A percentile compares a stretch with the other conserved stretches of the same genome.
These are phyloP conservation scores for Podospora bellae-mahoneyi DNA, from an alignment of 495 filamentous ascomycete species.

Conservation along the genomic window DNA sequence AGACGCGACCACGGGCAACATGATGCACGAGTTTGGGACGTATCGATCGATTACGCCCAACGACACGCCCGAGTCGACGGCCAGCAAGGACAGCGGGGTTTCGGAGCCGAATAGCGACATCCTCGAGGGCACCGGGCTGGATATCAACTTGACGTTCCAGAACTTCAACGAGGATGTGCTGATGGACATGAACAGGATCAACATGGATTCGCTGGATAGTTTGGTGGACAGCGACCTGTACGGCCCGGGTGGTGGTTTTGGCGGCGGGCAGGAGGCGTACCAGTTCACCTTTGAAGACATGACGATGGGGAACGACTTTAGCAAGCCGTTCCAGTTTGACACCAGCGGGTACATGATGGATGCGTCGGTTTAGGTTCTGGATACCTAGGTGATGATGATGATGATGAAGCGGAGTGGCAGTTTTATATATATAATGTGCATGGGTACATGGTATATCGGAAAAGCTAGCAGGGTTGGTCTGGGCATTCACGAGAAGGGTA, in stretches of 20 bases:
- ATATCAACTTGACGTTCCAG: slow-evolving; percentile 43
- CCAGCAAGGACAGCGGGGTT: slow-evolving; percentile 47
- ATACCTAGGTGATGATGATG: not conserved
- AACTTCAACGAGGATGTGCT: slow-evolving; percentile 38
- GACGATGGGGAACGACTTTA: slow-evolving; percentile 29
- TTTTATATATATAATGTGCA: not conserved
- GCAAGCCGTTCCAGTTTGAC: slow-evolving; percentile 44
- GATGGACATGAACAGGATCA: slow-evolving; percentile 31
- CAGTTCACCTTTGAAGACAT: slow-evolving; percentile 43
- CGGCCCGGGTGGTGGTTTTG: not conserved
- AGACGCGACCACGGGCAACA: slow-evolving; percentile 33
- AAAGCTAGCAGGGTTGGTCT: not conserved
- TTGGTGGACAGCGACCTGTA: slow-evolving; percentile 17
- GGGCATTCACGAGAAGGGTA: not conserved
- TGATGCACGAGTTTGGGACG: slow-evolving; percentile 45
- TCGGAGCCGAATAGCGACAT: slow-evolving; percentile 56
- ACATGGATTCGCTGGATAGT: slow-evolving; percentile 22
- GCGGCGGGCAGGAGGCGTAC: slow-evolving; percentile 11
- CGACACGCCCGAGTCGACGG: slow-evolving; percentile 52
- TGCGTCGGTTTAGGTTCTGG: slow-evolving; percentile 9
- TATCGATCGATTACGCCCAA: slow-evolving; percentile 51
- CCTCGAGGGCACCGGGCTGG: slow-evolving; percentile 45
- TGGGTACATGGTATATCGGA: slow-evolving; percentile 5
- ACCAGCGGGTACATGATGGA: slow-evolving; percentile 43
- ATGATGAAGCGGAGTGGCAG: not conserved